Conservation (phyloP, 1,139 yeast species). For the Yamadazyma jaroonii region DNA sequence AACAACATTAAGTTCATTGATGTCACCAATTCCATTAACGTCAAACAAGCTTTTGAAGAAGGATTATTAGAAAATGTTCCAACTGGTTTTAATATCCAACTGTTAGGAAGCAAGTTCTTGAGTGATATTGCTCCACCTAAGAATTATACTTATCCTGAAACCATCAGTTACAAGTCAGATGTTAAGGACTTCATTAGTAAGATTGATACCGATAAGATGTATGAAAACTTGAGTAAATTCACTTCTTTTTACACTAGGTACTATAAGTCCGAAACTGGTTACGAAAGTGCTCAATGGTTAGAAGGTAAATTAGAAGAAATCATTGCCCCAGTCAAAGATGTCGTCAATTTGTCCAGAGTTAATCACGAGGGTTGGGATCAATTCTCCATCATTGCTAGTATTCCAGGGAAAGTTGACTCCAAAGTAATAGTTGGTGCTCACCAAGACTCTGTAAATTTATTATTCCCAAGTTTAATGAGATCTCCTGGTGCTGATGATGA, state of each 20-base stretch:
- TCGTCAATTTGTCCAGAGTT: slow-evolving; percentile 26
- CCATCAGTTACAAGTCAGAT: slow-evolving; percentile 31
- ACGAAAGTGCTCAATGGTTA: slow-evolving; percentile 73
- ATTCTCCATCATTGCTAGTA: slow-evolving; percentile 39
- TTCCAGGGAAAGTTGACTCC: slow-evolving; percentile 35
- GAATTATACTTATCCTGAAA: slow-evolving; percentile 54
- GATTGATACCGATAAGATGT: slow-evolving; percentile 47
- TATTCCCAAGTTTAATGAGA: slow-evolving; percentile 64
- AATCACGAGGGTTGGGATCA: slow-evolving; percentile 45
- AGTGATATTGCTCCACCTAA: slow-evolving; percentile 16
- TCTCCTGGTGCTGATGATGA: slow-evolving; percentile 98
- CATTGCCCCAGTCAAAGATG: slow-evolving; percentile 33
- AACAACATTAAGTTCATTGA: slow-evolving; percentile 65
- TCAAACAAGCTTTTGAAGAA: slow-evolving; percentile 27
- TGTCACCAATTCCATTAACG: slow-evolving; percentile 46
- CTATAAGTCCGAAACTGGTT: slow-evolving; percentile 71
- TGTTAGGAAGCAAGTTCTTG: slow-evolving; percentile 32
- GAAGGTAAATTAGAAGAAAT: slow-evolving; percentile 45
- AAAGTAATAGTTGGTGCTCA: slow-evolving; percentile 83
- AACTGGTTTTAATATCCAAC: slow-evolving; percentile 1
- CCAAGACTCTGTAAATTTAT: slow-evolving; percentile 77
- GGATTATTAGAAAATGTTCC: slow-evolving; percentile 25
- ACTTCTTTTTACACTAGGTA: slow-evolving; percentile 78
- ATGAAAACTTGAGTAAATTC: slow-evolving; percentile 56
- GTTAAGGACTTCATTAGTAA: slow-evolving; percentile 40